Base-by-base conservation (phyloP, 2,329 filamentous ascomycete species). In the Penicillium sp. region DNA sequence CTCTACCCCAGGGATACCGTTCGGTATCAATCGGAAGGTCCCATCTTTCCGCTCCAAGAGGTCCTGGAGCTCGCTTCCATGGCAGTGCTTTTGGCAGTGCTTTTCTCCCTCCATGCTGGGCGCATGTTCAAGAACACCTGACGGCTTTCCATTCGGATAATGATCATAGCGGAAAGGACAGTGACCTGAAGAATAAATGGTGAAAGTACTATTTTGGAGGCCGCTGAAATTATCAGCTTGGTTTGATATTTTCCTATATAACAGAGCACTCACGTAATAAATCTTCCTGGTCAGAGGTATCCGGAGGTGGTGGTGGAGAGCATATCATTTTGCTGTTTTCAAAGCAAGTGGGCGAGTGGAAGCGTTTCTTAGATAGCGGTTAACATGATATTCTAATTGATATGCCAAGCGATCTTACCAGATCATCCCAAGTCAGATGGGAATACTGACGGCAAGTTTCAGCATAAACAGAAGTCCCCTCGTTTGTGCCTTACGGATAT, bases 371-470 rank as follows among this genome's bases (percentile, higher is more conserved):
- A 28, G 18, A 5, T 4, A 10, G 20, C 22, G 18, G 18, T 20
- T 20, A 20, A 20, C 4, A 20, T 20, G 18, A 20, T 20, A 20
- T 20, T 3, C 18, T 4, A 20, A 20, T 34, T 18, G 4, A 20
- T 14, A 13, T n/a, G 16, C 9, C 11, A 3, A 20, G 5, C 6
- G n/a, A 2, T n/a, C 41, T 29, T 40, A 47, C 48, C 16, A 45
- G 18, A 16, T 51, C 48, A 4, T 51, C 23, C 42, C 73, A 70
- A 1, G 75, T 75, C n/a, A 81, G 66, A 52, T 77, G 77, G 13
- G 81, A 69, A 51, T 81, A 81, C 46, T 81, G 78, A 3, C 78
- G 78, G 56, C 78, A 81, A 1, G 78, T 81, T 59, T 80, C 77
- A 1, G 75, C 78, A 51, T 77, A 75, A 18, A 80, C 69, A 0